Conservation (phyloP, 139 green algal species). For the Chlorella sp. region DNA sequence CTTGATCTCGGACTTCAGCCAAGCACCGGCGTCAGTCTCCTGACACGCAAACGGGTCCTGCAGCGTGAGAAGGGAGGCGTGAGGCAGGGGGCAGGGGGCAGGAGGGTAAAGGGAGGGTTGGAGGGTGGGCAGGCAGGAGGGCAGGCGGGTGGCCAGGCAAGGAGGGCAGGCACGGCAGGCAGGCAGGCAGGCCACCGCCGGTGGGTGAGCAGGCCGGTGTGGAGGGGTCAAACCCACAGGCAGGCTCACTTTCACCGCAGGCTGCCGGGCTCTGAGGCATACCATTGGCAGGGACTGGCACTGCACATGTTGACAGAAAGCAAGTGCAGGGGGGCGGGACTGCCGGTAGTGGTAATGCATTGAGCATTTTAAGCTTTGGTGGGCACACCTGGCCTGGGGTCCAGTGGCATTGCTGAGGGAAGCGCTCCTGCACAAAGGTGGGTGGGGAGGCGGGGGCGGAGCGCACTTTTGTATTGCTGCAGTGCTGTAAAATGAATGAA, state of each 20-base stretch:
- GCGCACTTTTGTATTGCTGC: not conserved
- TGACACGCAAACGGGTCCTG: not conserved
- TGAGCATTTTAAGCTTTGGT: too few species aligned
- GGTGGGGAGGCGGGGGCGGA: not conserved
- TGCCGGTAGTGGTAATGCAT: too few species aligned
- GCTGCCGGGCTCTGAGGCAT: not conserved
- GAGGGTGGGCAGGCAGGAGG: not conserved
- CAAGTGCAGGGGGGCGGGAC: too few species aligned
- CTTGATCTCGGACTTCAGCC: slow-evolving; percentile 69
- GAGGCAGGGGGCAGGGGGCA: too few species aligned
- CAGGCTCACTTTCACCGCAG: not conserved
- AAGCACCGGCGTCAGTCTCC: slow-evolving; percentile 67
- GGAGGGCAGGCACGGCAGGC: not conserved
- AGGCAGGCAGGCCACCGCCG: not conserved
- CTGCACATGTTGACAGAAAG: not conserved
- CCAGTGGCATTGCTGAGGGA: slow-evolving; percentile 11
- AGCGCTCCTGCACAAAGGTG: not conserved
- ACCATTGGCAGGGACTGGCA: not conserved
- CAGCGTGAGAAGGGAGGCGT: too few species aligned
- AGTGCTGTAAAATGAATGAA: not conserved
- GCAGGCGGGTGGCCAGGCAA: not conserved
- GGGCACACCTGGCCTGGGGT: not conserved
- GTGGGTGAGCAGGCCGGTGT: not conserved
- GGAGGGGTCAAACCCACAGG: too few species aligned
- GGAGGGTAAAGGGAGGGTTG: not conserved